Conservation (phyloP, 192 early-diverging fungal species). For the Coemansia sp. region DNA sequence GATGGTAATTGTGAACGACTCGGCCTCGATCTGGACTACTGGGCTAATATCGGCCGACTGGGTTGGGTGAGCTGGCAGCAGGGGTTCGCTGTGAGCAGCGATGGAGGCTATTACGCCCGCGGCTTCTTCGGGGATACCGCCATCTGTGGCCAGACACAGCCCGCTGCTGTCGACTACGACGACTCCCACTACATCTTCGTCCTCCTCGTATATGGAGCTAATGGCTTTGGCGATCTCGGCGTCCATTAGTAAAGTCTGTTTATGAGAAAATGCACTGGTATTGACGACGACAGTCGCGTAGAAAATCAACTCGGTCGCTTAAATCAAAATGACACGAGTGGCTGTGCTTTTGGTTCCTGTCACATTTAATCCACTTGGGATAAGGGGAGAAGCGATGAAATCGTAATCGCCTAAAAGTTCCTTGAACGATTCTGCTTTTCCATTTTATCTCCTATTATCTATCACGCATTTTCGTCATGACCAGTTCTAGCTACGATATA, state of each 20-base stretch:
- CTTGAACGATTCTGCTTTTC: background rate
- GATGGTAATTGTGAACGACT: conserved; percentile 24
- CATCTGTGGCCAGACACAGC: conserved; percentile 35
- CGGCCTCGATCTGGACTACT: conserved; percentile 47
- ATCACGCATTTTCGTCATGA: background rate
- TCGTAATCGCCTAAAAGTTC: background rate
- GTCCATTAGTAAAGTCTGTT: conserved; percentile 21
- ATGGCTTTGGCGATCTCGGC: conserved; percentile 29
- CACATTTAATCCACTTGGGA: background rate
- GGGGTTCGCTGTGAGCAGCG: conserved; percentile 17
- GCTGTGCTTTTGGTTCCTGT: conserved; percentile 1
- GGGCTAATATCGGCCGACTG: conserved; percentile 2
- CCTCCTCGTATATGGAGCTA: conserved; percentile 27
- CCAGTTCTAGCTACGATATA: conserved; percentile 18
- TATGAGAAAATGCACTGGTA: background rate
- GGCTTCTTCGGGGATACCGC: conserved; percentile 35
- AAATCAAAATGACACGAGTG: background rate
- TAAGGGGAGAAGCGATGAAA: background rate
- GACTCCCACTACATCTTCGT: conserved; percentile 25
- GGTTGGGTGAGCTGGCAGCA: conserved; percentile 12
- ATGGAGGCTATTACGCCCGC: conserved; percentile 45
- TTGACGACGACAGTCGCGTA: background rate
- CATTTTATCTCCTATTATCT: background rate
- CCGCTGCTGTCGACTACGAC: conserved; percentile 49
- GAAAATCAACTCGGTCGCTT: background rate